Evolutionary conservation across 306 rosid genomes (phyloP).

Genomic region (Dicorynia guianensis): DNA sequence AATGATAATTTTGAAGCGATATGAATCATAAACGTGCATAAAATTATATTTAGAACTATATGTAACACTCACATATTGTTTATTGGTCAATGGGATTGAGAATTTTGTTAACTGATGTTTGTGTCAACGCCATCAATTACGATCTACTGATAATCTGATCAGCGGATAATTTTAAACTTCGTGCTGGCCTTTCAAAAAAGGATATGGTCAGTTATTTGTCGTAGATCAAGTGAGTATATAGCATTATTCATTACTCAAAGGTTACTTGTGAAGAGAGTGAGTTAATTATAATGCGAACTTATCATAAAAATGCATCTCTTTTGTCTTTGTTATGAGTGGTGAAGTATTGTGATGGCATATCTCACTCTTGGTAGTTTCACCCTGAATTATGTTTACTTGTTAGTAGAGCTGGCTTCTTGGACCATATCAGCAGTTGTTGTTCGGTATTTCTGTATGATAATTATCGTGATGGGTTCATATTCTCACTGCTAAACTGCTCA

Average conservation of each 20-base stretch:
- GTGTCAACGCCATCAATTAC: not conserved
- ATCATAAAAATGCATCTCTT: not conserved
- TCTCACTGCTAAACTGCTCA: not conserved
- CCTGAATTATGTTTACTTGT: not conserved
- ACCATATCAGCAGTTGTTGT: not conserved
- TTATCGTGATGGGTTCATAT: not conserved
- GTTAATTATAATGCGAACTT: not conserved
- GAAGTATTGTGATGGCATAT: not conserved
- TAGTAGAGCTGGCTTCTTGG: not conserved
- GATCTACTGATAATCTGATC: not conserved
- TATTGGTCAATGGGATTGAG: not conserved
- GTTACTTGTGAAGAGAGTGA: not conserved
- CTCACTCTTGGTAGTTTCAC: too few species aligned
- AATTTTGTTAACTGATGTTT: not conserved
- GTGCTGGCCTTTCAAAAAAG: too few species aligned
- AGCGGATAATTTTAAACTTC: not conserved
- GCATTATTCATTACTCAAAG: not conserved
- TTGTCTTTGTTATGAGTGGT: not conserved
- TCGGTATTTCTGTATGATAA: slow-evolving; percentile 2
- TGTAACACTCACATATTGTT: not conserved
- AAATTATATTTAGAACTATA: not conserved
- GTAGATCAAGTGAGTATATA: too few species aligned
- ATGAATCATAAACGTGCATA: not conserved
- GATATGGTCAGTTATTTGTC: too few species aligned
- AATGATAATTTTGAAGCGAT: not conserved